phyloP scores from a whole-genome alignment of 352 stramenopile species.

The Aphanomyces cochlioides region DNA sequence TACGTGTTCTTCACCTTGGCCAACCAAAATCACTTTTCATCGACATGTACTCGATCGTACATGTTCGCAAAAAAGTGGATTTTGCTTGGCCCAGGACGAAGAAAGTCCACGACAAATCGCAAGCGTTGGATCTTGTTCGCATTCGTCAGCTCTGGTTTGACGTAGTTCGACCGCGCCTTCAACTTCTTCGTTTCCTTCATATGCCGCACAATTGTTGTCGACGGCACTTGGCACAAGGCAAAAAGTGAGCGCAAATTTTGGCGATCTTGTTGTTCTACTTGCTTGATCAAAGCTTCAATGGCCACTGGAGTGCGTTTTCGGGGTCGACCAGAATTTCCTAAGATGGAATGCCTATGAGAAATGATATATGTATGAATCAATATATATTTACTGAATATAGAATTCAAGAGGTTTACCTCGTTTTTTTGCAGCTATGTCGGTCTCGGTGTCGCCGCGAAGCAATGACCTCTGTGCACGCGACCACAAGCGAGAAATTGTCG shows the following conservation, averaged over 20 bases:
- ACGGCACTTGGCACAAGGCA: neutral
- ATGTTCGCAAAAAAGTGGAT: neutral
- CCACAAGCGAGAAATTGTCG: too few species aligned
- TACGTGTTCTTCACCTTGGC: neutral
- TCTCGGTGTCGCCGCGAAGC: too few species aligned
- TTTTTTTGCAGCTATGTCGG: too few species aligned
- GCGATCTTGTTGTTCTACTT: neutral
- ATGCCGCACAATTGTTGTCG: neutral
- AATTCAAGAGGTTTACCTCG: too few species aligned
- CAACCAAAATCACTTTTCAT: constrained; percentile 16
- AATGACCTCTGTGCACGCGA: too few species aligned
- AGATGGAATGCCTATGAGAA: too few species aligned
- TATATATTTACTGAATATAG: too few species aligned
- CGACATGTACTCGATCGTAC: neutral
- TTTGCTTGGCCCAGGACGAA: neutral
- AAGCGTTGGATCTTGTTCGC: neutral
- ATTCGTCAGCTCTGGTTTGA: neutral
- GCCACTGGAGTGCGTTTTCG: neutral
- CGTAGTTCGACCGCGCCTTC: neutral
- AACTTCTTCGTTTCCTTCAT: neutral
- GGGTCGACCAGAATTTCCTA: too few species aligned
- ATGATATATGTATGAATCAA: too few species aligned
- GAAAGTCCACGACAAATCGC: too few species aligned
- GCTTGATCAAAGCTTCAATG: neutral
- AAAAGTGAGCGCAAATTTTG: neutral